Evolutionary conservation across 2,329 filamentous ascomycete species (phyloP).

Genomic region (Pestalotiopsis sp.): DNA sequence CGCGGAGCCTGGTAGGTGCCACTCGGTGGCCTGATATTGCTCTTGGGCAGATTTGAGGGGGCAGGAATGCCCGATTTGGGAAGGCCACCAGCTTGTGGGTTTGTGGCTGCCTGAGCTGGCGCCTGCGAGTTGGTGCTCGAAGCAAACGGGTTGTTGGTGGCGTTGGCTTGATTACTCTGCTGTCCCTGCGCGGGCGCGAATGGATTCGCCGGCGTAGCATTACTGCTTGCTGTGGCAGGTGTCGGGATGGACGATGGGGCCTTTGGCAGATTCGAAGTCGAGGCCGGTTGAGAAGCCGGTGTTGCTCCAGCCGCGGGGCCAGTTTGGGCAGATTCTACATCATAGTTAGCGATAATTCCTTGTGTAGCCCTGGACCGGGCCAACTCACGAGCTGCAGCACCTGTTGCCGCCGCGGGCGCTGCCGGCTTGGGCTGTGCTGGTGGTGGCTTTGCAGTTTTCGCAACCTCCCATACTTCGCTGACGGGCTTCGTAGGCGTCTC

Average conservation of each 20-base stretch:
- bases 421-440: conserved; percentile 27
- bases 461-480: conserved; percentile 82
- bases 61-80: conserved; percentile 25
- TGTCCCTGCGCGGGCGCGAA: conserved; percentile 14
- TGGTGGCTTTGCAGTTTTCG: conserved; percentile 65
- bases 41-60: conserved; percentile 25
- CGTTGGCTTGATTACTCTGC: conserved; percentile 13
- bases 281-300: conserved; percentile 18
- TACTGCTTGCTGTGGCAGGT: neutral
- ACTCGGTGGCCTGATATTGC: conserved; percentile 23
- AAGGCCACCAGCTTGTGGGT: conserved; percentile 35
- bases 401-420: conserved; percentile 15
- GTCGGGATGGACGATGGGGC: conserved; percentile 12
- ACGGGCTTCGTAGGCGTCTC: conserved; percentile 86
- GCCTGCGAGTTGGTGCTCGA: conserved; percentile 9
- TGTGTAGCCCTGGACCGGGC: neutral
- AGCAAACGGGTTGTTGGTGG: conserved; percentile 12
- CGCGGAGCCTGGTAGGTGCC: conserved; percentile 31
- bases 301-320: conserved; percentile 5
- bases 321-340: conserved; percentile 18
- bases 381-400: conserved; percentile 11
- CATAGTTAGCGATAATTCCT: conserved; percentile 15
- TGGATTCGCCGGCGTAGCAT: conserved; percentile 20
- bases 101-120: conserved; percentile 16
- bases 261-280: conserved; percentile 22